phyloP scores from a whole-genome alignment of 2,329 filamentous ascomycete species.

The Harringtonia lauricola region DNA sequence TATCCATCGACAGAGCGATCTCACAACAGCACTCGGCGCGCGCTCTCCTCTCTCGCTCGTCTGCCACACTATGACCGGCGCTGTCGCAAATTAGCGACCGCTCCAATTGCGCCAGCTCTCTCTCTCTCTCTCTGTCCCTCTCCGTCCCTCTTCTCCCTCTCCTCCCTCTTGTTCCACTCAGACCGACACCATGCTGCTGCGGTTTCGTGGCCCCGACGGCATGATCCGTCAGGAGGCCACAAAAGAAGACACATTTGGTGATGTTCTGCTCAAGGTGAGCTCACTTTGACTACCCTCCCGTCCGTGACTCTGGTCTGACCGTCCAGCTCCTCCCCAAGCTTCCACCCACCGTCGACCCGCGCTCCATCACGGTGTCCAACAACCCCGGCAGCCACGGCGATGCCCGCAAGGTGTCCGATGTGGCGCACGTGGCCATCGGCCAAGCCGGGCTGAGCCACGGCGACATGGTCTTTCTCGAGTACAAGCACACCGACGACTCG shows the following conservation, averaged over 20 bases:
- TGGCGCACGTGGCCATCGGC: conserved; percentile 41
- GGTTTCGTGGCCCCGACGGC: conserved; percentile 85
- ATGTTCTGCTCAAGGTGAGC: conserved; percentile 42
- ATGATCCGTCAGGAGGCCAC: conserved; percentile 79
- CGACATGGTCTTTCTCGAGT: conserved; percentile 81
- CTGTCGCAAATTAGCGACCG: too few species aligned
- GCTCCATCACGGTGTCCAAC: conserved; percentile 51
- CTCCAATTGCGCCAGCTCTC: background rate
- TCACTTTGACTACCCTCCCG: too few species aligned
- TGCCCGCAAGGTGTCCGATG: conserved; percentile 46
- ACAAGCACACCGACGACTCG: conserved; percentile 47
- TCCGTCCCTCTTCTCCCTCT: background rate
- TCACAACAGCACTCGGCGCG: too few species aligned
- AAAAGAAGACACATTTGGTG: conserved; percentile 58
- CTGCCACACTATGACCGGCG: too few species aligned
- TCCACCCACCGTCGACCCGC: conserved; percentile 49
- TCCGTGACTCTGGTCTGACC: background rate
- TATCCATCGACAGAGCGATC: too few species aligned
- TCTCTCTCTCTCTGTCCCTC: background rate
- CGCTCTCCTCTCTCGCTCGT: too few species aligned
- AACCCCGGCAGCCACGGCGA: conserved; percentile 42
- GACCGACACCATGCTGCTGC: conserved; percentile 57
- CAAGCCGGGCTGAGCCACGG: conserved; percentile 65
- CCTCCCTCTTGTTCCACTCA: background rate
- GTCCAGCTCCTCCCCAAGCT: conserved; percentile 45